Evolutionary conservation across 768 basidiomycete genomes (phyloP).

Genomic region (Podaxis mareebaensis): DNA sequence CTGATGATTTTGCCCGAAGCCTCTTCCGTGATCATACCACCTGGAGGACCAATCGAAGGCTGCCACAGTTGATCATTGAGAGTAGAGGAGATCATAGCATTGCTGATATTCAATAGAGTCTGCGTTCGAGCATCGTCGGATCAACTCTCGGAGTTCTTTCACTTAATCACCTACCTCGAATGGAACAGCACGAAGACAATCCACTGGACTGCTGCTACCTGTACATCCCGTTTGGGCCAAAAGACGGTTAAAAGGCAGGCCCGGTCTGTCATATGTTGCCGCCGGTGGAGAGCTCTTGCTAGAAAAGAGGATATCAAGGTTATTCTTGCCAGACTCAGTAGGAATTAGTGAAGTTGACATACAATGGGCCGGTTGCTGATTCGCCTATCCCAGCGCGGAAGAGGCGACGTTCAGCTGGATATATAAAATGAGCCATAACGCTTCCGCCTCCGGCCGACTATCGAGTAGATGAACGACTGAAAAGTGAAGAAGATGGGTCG

Average conservation of each 20-base stretch:
- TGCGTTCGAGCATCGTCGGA: constrained; percentile 21
- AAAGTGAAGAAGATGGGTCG: too few relatives aligned
- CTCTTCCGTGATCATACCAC: constrained; percentile 47
- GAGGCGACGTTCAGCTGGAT: constrained; percentile 34
- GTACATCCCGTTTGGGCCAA: constrained; percentile 47
- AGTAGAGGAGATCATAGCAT: constrained; percentile 42
- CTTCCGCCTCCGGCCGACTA: constrained; percentile 56
- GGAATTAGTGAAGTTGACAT: constrained; percentile 20
- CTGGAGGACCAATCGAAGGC: constrained; percentile 50
- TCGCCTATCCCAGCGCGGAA: constrained; percentile 57
- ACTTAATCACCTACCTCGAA: constrained; percentile 35
- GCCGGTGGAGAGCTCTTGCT: constrained; percentile 55
- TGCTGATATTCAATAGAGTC: constrained; percentile 50
- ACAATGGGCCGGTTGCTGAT: constrained; percentile 58
- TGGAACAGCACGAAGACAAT: constrained; percentile 46
- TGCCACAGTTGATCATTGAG: constrained; percentile 60
- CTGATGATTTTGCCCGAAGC: constrained; percentile 46
- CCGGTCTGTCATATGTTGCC: constrained; percentile 50
- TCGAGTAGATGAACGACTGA: not conserved
- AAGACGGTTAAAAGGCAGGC: constrained; percentile 49
- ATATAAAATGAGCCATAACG: constrained; percentile 48
- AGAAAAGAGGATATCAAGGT: not conserved
- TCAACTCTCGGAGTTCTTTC: not conserved
- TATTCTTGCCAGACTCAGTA: not conserved
- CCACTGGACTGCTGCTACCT: constrained; percentile 35